These are phyloP conservation scores for Calonectria hawksworthii DNA, from an alignment of 2,329 filamentous ascomycete genomes.

Conservation along the genomic window DNA sequence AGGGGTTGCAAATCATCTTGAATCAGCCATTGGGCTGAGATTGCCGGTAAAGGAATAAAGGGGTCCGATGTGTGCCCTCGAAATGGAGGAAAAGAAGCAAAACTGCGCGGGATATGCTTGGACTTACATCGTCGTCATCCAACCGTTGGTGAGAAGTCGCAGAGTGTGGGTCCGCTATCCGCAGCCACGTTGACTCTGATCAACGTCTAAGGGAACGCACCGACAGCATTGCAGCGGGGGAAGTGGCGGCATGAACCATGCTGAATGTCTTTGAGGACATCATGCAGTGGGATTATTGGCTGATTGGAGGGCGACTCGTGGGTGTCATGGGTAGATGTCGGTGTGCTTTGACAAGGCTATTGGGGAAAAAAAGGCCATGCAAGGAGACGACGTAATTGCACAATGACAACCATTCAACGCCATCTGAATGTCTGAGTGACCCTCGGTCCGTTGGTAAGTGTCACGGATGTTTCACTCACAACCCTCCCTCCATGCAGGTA, in stretches of 20 bases:
- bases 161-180: neutral
- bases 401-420: neutral
- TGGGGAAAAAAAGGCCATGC: neutral
- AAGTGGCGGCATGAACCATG: neutral
- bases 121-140: neutral
- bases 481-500: neutral
- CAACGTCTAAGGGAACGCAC: neutral
- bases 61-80: neutral
- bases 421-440: neutral
- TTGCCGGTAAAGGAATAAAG: neutral
- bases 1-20: neutral
- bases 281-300: neutral
- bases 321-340: neutral
- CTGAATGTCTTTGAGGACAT: neutral
- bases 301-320: neutral
- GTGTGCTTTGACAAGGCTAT: constrained; percentile 5
- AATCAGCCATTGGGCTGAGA: neutral
- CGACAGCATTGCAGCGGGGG: neutral
- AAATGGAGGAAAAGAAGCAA: neutral
- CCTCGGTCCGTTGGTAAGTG: neutral
- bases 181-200: neutral
- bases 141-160: neutral
- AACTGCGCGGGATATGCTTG: neutral
- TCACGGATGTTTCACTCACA: neutral
- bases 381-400: neutral